These are phyloP conservation scores for Fusarium mexicanum DNA, from an alignment of 2,329 filamentous ascomycete species.

Conservation along the genomic window DNA sequence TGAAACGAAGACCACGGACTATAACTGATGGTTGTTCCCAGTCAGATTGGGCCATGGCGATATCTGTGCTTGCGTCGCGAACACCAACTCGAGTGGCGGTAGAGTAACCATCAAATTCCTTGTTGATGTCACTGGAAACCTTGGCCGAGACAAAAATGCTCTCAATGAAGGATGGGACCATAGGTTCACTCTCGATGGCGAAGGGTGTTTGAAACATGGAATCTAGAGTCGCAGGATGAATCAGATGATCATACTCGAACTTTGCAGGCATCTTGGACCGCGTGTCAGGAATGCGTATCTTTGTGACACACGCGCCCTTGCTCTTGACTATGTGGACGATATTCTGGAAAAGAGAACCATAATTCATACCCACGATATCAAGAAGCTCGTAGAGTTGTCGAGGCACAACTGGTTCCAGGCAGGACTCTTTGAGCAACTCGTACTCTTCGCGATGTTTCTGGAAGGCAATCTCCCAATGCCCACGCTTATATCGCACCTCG, in stretches of 20 bases:
- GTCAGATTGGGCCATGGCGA: conserved; percentile 54
- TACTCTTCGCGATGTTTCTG: conserved; percentile 36
- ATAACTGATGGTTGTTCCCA: conserved; percentile 51
- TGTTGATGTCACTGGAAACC: conserved; percentile 46
- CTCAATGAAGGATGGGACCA: conserved; percentile 60
- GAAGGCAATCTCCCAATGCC: conserved; percentile 32
- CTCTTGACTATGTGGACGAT: conserved; percentile 50
- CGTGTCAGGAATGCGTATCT: conserved; percentile 59
- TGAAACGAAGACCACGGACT: conserved; percentile 58
- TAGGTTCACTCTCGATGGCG: conserved; percentile 55
- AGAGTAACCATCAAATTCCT: conserved; percentile 55
- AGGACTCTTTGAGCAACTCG: conserved; percentile 39
- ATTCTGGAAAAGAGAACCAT: conserved; percentile 62
- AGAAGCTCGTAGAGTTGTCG: conserved; percentile 62
- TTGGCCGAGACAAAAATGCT: conserved; percentile 58
- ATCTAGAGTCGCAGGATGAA: conserved; percentile 69
- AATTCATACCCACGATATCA: conserved; percentile 62
- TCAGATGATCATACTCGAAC: conserved; percentile 63
- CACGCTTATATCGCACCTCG: conserved; percentile 41
- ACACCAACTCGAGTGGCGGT: conserved; percentile 49
- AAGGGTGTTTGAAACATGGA: conserved; percentile 65
- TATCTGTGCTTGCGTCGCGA: conserved; percentile 53
- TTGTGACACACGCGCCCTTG: conserved; percentile 48
- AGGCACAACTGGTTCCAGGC: conserved; percentile 50
- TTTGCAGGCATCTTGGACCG: conserved; percentile 61